Evolutionary conservation across 2,329 filamentous ascomycete species (phyloP), one percentile per base, ranked within the genome.

Genomic region (Cladosporium austrohemisphaericum): DNA sequence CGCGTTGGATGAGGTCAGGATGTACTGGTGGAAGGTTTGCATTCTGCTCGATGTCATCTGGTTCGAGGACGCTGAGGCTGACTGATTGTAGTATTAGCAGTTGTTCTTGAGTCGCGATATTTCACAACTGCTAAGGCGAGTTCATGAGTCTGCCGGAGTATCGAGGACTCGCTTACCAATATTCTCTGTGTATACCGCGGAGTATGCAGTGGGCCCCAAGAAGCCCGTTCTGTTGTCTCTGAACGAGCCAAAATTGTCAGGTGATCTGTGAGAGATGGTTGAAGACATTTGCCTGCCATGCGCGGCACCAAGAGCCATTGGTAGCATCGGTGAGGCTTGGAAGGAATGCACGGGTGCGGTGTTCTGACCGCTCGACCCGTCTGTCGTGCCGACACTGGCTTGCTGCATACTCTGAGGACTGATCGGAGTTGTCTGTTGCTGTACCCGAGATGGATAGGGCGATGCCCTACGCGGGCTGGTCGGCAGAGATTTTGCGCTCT

Each of bases 121-220:
- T n/a, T n/a, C n/a, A n/a, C n/a, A n/a, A n/a, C n/a, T n/a, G 2
- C 10, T 11, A 5, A 16, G 10, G 5, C 18, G 11, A 22, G n/a
- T 14, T n/a, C 6, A 26, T 6, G 25, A 6, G 11, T 11, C 6
- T 26, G 25, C 6, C 25, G 25, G n/a, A n/a, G 11, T 26, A 26
- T 6, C 25, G 11, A 26, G 25, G 11, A 26, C 25, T 26, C 26
- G 19, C 37, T 36, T 41, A 36, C 47, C 47, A 20, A 31, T 43
- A 45, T 66, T 63, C 35, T 67, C 63, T 0, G 57, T 62, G 41
- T 63, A 67, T n/a, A 66, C 58, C 9, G 63, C 63, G 7, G 58
- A 61, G 38, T 64, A 67, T 46, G 57, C 60, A 7, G 64, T 65
- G 4, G 63, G 54, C 1, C 64, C 63, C 2, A 67, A 57, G 29